phyloP scores from a whole-genome alignment of 1,284 basidiomycete species.

The Apiotrichum porosum region DNA sequence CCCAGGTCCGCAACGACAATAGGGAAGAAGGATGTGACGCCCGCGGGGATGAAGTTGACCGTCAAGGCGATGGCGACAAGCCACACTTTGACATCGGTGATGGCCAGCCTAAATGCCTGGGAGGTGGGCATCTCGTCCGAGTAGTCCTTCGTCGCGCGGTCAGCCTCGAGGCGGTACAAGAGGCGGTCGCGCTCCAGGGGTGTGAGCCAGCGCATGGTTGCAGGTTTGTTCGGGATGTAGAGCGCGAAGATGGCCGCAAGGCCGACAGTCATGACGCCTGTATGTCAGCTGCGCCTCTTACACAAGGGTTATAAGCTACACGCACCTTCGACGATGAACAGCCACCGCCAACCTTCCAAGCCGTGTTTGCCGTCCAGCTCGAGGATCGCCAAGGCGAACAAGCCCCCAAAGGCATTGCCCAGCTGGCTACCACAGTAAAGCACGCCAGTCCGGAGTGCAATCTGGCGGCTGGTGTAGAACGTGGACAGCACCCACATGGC shows the following conservation, averaged over 20 bases:
- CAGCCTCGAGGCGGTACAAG: conserved; percentile 36
- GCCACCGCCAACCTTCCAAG: conserved; percentile 36
- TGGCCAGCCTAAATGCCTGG: conserved; percentile 29
- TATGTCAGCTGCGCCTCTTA: too few species aligned
- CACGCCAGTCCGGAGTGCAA: conserved; percentile 33
- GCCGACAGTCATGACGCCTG: conserved; percentile 35
- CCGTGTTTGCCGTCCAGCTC: conserved; percentile 31
- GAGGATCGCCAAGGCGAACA: conserved; percentile 38
- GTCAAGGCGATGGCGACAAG: conserved; percentile 17
- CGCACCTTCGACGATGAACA: conserved; percentile 21
- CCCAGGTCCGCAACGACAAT: conserved; percentile 38
- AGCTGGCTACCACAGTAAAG: conserved; percentile 44
- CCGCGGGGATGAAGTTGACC: conserved; percentile 30
- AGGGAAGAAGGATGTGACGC: conserved; percentile 44
- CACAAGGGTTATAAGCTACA: too few species aligned
- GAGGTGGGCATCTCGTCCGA: conserved; percentile 26
- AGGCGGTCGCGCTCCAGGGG: conserved; percentile 32
- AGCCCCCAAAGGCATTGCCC: conserved; percentile 45
- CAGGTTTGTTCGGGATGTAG: conserved; percentile 39
- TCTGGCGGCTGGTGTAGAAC: conserved; percentile 35
- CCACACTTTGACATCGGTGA: conserved; percentile 41
- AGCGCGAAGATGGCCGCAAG: conserved; percentile 28
- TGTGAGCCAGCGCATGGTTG: conserved; percentile 30
- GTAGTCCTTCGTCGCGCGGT: conserved; percentile 33
- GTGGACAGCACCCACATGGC: conserved; percentile 34